Evolutionary conservation across 139 green algal species (phyloP), one percentile per base, ranked within the genome.

Genomic region (Edaphochlamys debaryana): DNA sequence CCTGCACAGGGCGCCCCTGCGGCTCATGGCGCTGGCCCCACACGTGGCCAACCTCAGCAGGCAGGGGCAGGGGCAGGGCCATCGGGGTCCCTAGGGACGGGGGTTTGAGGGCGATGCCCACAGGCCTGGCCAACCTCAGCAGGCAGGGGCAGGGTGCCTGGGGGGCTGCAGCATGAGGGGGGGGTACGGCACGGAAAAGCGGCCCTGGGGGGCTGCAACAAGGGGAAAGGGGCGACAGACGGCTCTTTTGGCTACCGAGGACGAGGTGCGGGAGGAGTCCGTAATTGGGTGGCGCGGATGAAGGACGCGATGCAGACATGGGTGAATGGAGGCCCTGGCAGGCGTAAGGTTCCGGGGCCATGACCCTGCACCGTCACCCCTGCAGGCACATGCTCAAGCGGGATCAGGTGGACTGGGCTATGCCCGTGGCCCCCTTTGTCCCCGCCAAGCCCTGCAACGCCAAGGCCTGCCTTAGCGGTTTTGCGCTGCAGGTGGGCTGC

Each of bases 1-100:
- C 13, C 78, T 84, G 48, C 50, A 67, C 50, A 34, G 41, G 27
- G 2, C 34, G 7, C 5, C 40, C 38, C 54, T 74, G 29, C 37
- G 50, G 13, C 67, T 84, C 40, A 67, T 84, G 78, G 78, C 78
- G 23, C 67, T 84, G 20, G 64, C 78, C 4, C 78, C 78, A 4
- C 78, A 84, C 66, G 78, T 84, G 4, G 66, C 78, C 48, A 82
- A 82, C 64, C 62, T 82, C 63, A 82, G 76, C 76, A 82, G 76
- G 76, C 73, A 63, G 23, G 56, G 22, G 2, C 56, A 63, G 1
- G 56, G 54, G 54, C 54, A 63, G 20, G 54, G 29, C n/a, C n/a
- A n/a, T n/a, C n/a, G n/a, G n/a, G n/a, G n/a, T n/a, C n/a, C n/a
- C n/a, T n/a, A n/a, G n/a, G n/a, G n/a, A n/a, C n/a, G n/a, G n/a